Base-by-base conservation (phyloP, 1,284 basidiomycete genomes). In the Microbotryomycetes sp. region DNA sequence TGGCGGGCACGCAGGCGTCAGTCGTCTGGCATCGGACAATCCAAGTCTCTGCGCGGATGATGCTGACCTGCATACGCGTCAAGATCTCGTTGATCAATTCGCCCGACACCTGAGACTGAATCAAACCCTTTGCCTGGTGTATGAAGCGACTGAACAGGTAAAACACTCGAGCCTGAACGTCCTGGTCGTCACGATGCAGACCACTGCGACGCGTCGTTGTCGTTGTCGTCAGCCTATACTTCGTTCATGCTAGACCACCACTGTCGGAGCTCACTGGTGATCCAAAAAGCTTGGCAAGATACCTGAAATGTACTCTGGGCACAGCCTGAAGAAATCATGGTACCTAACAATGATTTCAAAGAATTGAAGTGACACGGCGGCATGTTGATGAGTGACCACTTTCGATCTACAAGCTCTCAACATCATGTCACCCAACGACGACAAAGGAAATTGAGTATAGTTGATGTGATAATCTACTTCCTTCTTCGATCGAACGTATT, bases 131-230 rank as follows among this genome's bases (percentile, higher is more conserved):
- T 63, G 85, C 81, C 71, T 96, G 91, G 75, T 86, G 87, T 75
- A 98, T 86, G 76, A 98, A 97, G 56, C 88, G 86, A 73, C 90
- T 82, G 78, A 97, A 96, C 54, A 98, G 84, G 75, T 98, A 98
- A 77, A 86, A 96, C 51, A 89, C 81, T 42, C 96, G 84, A 22
- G 87, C 83, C 49, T 89, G 85, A 57, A 91, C 85, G 32, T 80
- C 81, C 29, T 82, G 78, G 62, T 88, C 84, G 23, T 83, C 79
- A 73, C 87, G 89, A 73, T 97, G 93, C 47, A 98, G 80, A 32
- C 96, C 96, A 56, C 94, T 94, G 72, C n/a, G 65, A 4, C 3
- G 16, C n/a, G 23, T 48, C 25, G 42, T 14, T 30, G 31, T 6
- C 30, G n/a, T 25, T 30, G 19, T 14, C 22, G 50, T 54, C 56